Evolutionary conservation across 2,329 filamentous ascomycete species (phyloP).

Genomic region (Thyridium curvatum): DNA sequence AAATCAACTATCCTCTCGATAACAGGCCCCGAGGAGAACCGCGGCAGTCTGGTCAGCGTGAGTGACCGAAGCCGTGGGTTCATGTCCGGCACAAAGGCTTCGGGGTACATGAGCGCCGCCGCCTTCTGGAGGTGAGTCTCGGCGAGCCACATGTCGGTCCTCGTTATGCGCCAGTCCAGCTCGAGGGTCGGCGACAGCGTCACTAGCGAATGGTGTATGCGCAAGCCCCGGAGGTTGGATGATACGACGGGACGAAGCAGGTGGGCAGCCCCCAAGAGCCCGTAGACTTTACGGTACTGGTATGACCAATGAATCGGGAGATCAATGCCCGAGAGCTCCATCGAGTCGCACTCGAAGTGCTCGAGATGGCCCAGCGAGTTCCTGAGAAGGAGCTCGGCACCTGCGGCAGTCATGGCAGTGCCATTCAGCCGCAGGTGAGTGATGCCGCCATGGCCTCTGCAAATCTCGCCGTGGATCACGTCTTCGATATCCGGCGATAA

Average conservation of each 20-base stretch:
- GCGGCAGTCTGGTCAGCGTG: slow-evolving; percentile 48
- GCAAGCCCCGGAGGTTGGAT: slow-evolving; percentile 44
- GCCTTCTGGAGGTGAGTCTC: slow-evolving; percentile 37
- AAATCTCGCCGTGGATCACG: slow-evolving; percentile 15
- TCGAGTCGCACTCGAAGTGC: slow-evolving; percentile 42
- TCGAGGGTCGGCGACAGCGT: slow-evolving; percentile 45
- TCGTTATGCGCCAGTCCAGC: slow-evolving; percentile 5
- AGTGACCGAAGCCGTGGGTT: slow-evolving; percentile 49
- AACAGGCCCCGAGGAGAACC: slow-evolving; percentile 43
- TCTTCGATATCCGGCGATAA: slow-evolving; percentile 9
- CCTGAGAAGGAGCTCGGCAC: slow-evolving; percentile 35
- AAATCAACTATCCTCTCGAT: slow-evolving; percentile 41
- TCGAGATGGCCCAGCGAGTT: slow-evolving; percentile 40
- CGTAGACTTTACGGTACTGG: slow-evolving; percentile 24
- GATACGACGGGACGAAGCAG: slow-evolving; percentile 46
- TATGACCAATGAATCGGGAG: too few relatives aligned
- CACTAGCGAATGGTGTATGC: slow-evolving; percentile 54
- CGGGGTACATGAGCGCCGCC: slow-evolving; percentile 38
- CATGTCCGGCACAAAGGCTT: slow-evolving; percentile 45
- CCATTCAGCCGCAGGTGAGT: slow-evolving; percentile 50
- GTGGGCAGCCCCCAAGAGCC: slow-evolving; percentile 37
- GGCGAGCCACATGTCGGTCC: slow-evolving; percentile 31
- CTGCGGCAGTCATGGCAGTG: slow-evolving; percentile 38
- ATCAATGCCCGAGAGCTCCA: too few relatives aligned
- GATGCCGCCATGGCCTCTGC: slow-evolving; percentile 24